phyloP scores from a whole-genome alignment of 441 rosid species.

The Theobroma grandiflorum region DNA sequence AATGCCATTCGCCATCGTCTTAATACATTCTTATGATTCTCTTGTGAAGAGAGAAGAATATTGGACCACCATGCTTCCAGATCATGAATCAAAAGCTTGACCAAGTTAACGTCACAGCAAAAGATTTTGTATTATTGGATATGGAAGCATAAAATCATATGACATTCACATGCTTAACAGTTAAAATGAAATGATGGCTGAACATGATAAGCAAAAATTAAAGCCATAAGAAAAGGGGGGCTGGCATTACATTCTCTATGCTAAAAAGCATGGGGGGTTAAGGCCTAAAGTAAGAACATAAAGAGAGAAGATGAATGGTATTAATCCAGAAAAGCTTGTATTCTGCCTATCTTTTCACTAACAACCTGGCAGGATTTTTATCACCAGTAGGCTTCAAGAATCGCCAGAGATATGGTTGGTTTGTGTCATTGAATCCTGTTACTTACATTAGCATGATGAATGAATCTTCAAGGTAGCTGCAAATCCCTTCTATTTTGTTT shows the following conservation, averaged over 20 bases:
- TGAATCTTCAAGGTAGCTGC: conserved; percentile 9
- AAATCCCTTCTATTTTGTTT: not conserved
- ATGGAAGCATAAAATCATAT: not conserved
- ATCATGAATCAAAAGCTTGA: not conserved
- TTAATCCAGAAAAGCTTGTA: not conserved
- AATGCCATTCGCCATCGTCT: not conserved
- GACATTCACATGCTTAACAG: not conserved
- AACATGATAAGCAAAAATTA: not conserved
- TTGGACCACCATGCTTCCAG: not conserved
- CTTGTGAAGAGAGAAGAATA: not conserved
- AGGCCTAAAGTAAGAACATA: not conserved
- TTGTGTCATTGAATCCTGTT: not conserved
- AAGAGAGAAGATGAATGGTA: not conserved
- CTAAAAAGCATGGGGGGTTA: not conserved
- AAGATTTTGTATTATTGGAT: not conserved
- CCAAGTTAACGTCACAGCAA: no score
- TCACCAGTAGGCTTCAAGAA: not conserved
- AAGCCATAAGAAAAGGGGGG: not conserved
- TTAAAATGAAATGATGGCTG: not conserved
- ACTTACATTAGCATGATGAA: not conserved
- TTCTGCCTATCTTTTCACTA: not conserved
- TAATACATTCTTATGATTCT: not conserved
- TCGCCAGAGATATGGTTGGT: not conserved
- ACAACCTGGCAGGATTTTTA: not conserved
- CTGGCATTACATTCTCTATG: not conserved